Evolutionary conservation across 306 rosid genomes (phyloP).

Genomic region (Styphnolobium japonicum): DNA sequence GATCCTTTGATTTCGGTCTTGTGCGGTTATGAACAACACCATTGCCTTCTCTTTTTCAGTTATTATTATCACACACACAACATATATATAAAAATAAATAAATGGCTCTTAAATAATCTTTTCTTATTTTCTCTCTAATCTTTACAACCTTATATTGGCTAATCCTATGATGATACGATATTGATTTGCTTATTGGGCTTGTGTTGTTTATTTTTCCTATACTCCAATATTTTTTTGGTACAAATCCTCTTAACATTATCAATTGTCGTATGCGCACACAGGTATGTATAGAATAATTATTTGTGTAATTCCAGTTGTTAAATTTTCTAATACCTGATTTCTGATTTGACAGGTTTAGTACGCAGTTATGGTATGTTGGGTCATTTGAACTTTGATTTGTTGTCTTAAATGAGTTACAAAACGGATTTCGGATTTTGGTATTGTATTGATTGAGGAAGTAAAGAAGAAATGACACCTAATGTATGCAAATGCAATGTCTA

Average conservation of each 20-base stretch:
- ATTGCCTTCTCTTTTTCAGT: background rate
- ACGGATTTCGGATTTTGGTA: background rate
- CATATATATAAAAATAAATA: background rate
- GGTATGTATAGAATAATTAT: background rate
- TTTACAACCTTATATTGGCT: background rate
- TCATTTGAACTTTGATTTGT: background rate
- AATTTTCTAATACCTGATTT: background rate
- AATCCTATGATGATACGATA: background rate
- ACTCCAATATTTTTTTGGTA: too few relatives aligned
- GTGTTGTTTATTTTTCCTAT: background rate
- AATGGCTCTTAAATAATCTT: background rate
- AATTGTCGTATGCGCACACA: background rate
- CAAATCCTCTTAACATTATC: too few relatives aligned
- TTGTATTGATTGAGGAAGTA: background rate
- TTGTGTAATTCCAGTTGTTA: slow-evolving; percentile 14
- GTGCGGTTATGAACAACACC: background rate
- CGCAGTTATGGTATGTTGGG: background rate
- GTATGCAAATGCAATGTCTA: background rate
- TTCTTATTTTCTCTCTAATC: background rate
- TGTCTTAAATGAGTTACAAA: background rate
- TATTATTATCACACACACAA: background rate
- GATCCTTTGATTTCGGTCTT: slow-evolving; percentile 40
- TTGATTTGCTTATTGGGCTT: background rate
- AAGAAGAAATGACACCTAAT: background rate
- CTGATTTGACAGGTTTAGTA: background rate